Percentiles rank a stretch among this genome's conserved stretches.
Evolutionary conservation across 441 rosid genomes (phyloP).

Genomic region (Croton laevigatus): DNA sequence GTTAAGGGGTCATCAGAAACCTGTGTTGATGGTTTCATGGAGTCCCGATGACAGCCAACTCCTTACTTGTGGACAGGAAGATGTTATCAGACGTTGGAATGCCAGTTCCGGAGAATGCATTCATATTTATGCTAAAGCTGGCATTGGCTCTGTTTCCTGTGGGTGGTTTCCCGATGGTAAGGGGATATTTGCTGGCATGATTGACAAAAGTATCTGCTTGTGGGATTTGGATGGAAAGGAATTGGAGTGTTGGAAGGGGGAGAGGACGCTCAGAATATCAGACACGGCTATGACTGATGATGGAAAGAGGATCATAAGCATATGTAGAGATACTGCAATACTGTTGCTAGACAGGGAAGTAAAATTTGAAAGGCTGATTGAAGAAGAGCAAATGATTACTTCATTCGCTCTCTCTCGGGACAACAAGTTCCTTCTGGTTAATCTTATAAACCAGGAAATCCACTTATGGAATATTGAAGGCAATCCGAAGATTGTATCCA

Average conservation of each 20-base stretch:
- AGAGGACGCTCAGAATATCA: conserved; percentile 43
- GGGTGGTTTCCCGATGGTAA: conserved; percentile 61
- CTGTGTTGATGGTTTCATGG: conserved; percentile 61
- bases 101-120: conserved; percentile 55
- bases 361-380: conserved; percentile 44
- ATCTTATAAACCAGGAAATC: conserved; percentile 63
- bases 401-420: conserved; percentile 69
- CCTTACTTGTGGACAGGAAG: conserved; percentile 64
- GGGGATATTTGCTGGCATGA: conserved; percentile 47
- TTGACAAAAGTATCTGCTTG: conserved; percentile 52
- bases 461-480: conserved; percentile 64
- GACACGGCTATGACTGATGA: conserved; percentile 61
- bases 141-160: conserved; percentile 55
- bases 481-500: conserved; percentile 41
- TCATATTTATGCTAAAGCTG: conserved; percentile 48
- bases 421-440: conserved; percentile 53
- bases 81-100: conserved; percentile 58
- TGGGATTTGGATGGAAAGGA: conserved; percentile 64
- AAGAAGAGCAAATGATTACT: conserved; percentile 51
- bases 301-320: conserved; percentile 60
- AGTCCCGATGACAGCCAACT: conserved; percentile 55
- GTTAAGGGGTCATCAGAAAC: conserved; percentile 62
- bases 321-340: conserved; percentile 46
- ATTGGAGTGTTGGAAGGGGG: conserved; percentile 54
- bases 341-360: conserved; percentile 51